Evolutionary conservation across 2,329 filamentous ascomycete species (phyloP), one percentile per base, ranked within the genome.

Genomic region (Hypocreales sp.): DNA sequence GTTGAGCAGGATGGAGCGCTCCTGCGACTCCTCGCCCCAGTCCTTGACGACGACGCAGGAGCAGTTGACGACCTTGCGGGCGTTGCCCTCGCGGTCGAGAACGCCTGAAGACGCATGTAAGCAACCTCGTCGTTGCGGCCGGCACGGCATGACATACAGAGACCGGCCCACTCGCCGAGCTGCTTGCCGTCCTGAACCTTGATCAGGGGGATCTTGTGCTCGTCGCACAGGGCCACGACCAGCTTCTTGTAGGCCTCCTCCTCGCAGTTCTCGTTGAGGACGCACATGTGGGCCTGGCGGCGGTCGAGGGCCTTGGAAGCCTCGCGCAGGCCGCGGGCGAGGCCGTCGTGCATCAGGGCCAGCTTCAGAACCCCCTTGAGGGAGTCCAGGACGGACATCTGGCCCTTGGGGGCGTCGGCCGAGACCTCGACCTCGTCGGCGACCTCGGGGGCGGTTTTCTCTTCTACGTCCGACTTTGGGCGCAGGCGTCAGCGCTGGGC

Each of bases 211-310:
- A 98, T 98, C 78, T 94, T 94, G 72, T 98, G 90, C 77, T 98
- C 90, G 41, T 79, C 82, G 81, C 90, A 98, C 36, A 98, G 80
- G 39, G 90, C 90, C 47, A 95, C 81, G 51, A 98, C 87, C 44
- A 98, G 77, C 80, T 98, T 98, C 84, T 98, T 98, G 76, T 98
- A 98, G 46, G 90, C 87, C 67, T 98, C 90, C 76, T 98, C 90
- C 72, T 98, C 90, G 72, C 90, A 98, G 46, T 80, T 79, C 77
- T 98, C 90, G 77, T 98, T 98, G 51, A 98, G 78, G 47, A 98
- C 90, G 62, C 90, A 98, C 86, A 98, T 95, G 72, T 98, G 90
- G 35, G 90, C 90, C 70, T 98, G 82, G 56, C 90, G 84, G 56
- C 90, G 79, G 67, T 98, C 90, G 53, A 98, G 83, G 41, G 90